Evolutionary conservation across 768 basidiomycete genomes (phyloP).

Genomic region (Rhodotorula taiwanensis): DNA sequence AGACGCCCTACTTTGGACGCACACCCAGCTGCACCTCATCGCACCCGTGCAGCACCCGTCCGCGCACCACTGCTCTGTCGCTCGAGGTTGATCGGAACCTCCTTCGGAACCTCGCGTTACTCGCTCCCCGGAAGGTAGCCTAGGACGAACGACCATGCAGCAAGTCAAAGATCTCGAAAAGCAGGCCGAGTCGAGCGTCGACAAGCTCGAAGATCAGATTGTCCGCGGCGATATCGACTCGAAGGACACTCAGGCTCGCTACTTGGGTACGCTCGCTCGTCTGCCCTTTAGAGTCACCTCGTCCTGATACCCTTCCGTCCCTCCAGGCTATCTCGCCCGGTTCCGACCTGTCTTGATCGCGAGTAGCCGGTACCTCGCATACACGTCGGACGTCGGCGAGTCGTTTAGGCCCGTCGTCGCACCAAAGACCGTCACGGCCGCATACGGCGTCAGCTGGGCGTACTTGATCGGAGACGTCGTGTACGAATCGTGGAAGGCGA

Average conservation of each 20-base stretch:
- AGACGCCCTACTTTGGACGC: no score
- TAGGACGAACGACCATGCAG: slow-evolving; percentile 3
- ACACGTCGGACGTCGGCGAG: slow-evolving; percentile 78
- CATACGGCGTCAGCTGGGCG: slow-evolving; percentile 74
- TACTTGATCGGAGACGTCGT: slow-evolving; percentile 71
- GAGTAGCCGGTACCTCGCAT: slow-evolving; percentile 65
- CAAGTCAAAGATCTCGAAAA: neutral
- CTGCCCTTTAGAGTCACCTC: neutral
- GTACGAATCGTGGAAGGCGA: slow-evolving; percentile 74
- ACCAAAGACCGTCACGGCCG: slow-evolving; percentile 63
- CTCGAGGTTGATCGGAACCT: no score
- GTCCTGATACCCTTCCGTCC: neutral
- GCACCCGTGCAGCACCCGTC: no score
- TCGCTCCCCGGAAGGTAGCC: no score
- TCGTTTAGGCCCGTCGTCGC: slow-evolving; percentile 72
- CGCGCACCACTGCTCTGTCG: no score
- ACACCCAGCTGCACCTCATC: no score
- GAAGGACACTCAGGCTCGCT: slow-evolving; percentile 58
- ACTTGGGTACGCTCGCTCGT: slow-evolving; percentile 20
- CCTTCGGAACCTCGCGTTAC: no score
- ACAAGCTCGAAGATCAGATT: slow-evolving; percentile 44
- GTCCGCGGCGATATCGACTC: slow-evolving; percentile 61
- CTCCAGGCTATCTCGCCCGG: slow-evolving; percentile 61
- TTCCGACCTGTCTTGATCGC: slow-evolving; percentile 68
- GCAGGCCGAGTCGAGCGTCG: slow-evolving; percentile 25